phyloP scores from a whole-genome alignment of 192 early-diverging fungal species.

The Podila epicladia region DNA sequence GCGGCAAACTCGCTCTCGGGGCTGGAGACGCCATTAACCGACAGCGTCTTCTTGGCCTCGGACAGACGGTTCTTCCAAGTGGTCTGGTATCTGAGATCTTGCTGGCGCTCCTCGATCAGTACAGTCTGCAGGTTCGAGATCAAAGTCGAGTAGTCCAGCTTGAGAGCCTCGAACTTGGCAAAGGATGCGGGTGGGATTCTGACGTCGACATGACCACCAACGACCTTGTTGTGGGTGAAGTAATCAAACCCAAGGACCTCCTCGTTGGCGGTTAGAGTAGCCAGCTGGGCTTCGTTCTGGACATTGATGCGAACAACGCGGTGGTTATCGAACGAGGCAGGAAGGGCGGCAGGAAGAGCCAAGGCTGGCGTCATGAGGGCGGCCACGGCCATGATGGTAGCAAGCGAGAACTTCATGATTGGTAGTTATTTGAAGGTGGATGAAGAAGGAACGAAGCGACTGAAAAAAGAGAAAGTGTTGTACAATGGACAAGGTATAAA shows the following conservation, averaged over 20 bases:
- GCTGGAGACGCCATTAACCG: not conserved
- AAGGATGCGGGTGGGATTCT: slow-evolving; percentile 31
- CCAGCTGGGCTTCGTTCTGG: slow-evolving; percentile 27
- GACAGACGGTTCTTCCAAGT: not conserved
- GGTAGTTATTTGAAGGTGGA: no score
- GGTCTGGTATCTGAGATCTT: slow-evolving; percentile 29
- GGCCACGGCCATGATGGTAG: slow-evolving; percentile 33
- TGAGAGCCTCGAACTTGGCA: slow-evolving; percentile 33
- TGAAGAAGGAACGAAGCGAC: no score
- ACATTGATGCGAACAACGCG: slow-evolving; percentile 54
- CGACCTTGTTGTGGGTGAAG: slow-evolving; percentile 41
- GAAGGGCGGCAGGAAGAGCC: slow-evolving; percentile 1
- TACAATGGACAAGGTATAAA: no score
- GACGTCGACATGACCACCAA: slow-evolving; percentile 49
- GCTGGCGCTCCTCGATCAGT: slow-evolving; percentile 52
- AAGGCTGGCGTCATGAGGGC: slow-evolving; percentile 16
- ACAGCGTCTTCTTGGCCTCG: slow-evolving; percentile 11
- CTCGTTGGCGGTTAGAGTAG: slow-evolving; percentile 25
- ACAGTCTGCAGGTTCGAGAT: slow-evolving; percentile 57
- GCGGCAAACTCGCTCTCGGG: not conserved
- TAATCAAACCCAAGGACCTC: slow-evolving; percentile 16
- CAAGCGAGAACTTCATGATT: slow-evolving; percentile 34
- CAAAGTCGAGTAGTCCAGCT: slow-evolving; percentile 42
- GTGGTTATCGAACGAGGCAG: slow-evolving; percentile 40
- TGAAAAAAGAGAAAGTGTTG: no score